Base-by-base conservation (phyloP, 371 early-diverging fungal genomes). In the Sanchytrium tribonematis region DNA sequence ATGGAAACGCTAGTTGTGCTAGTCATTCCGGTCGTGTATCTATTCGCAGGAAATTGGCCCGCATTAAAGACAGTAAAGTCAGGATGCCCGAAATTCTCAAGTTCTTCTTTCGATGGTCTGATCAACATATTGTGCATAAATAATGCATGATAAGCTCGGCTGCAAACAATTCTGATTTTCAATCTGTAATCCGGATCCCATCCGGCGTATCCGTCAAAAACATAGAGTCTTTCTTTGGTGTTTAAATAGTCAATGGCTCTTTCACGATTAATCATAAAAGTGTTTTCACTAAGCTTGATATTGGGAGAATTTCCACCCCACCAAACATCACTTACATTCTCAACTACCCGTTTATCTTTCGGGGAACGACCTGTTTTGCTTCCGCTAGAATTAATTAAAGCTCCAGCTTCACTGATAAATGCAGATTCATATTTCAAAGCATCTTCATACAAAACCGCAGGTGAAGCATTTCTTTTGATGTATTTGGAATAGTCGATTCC, bases 101-200 rank as follows among this genome's bases (percentile, higher is more conserved):
- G 81, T 77, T 95, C 96, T 71, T 89, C 85, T 16, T 80, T 82
- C 17, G 92, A 89, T 32, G 94, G 94, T 66, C 94, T 85, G 76
- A 95, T 94, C 74, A 95, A 78, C 94, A 95, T 95, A 80, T 95
- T 94, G 78, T 84, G 82, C 93, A 94, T 94, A 76, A 95, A 95
- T 72, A 94, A 82, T 66, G 87, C 77, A 76, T 94, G 94, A 81
- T 94, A 93, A 32, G 96, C 94, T 71, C 93, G 86, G 28, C 92
- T 87, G 73, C 92, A 91, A 73, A 94, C 86, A 12, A 93, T 85
- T 71, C 95, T 87, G 74, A 94, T 84, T 81, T 93, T 94, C 77
- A 90, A 88, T 74, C 94, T 85, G 82, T 93, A 87, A 77, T 90
- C 87, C 71, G 91, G 88, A 75, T 96, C 95, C 94, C 96, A 90